A percentile compares a stretch with the other conserved stretches of the same genome.
phyloP scores from a whole-genome alignment of 495 filamentous ascomycete species.

The Neurospora tetraspora region DNA sequence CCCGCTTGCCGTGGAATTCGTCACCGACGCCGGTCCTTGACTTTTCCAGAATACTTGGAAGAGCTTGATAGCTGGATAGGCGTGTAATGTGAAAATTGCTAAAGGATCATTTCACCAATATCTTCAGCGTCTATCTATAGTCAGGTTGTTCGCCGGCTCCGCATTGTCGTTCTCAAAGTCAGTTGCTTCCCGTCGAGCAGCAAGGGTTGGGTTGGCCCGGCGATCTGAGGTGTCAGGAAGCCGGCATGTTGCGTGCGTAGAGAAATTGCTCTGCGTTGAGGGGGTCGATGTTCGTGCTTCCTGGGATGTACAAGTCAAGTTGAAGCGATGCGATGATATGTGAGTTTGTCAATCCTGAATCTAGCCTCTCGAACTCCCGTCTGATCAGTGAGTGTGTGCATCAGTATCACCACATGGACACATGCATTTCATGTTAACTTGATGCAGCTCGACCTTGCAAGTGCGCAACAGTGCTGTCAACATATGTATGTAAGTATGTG shows the following conservation, averaged over 20 bases:
- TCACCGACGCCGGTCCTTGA: not conserved
- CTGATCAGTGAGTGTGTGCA: not conserved
- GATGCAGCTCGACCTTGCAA: not conserved
- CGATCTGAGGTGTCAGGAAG: not conserved
- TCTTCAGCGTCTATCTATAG: not conserved
- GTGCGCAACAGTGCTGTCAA: not conserved
- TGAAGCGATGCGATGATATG: not conserved
- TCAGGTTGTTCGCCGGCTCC: not conserved
- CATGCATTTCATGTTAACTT: not conserved
- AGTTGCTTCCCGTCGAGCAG: not conserved
- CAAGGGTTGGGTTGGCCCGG: not conserved
- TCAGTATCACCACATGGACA: not conserved
- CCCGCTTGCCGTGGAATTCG: not conserved
- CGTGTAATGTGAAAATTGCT: not conserved
- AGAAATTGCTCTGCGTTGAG: not conserved
- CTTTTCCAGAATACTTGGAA: not conserved
- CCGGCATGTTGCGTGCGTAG: not conserved
- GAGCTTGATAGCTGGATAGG: not conserved
- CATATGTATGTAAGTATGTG: not conserved
- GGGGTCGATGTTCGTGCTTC: not conserved
- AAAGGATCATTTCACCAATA: not conserved
- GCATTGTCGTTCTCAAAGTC: not conserved
- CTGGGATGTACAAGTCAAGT: not conserved
- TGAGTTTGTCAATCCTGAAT: not conserved
- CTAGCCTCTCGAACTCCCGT: not conserved